These are phyloP conservation scores for Pelargonium myrrhifolium DNA, from an alignment of 441 rosid species.

Conservation along the genomic window DNA sequence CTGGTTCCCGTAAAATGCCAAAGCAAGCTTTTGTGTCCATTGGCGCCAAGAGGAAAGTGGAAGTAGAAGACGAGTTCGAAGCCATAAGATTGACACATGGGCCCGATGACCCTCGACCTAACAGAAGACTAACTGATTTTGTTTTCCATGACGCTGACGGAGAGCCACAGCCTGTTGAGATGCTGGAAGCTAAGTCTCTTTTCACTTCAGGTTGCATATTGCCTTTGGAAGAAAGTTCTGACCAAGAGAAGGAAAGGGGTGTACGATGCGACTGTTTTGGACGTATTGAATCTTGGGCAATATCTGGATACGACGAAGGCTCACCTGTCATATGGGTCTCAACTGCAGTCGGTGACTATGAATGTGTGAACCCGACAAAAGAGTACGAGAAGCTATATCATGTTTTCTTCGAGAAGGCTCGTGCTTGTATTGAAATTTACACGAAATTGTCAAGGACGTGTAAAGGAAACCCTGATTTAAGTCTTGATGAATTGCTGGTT, in stretches of 20 bases:
- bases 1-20: slow-evolving; percentile 20
- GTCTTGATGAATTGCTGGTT: slow-evolving; percentile 68
- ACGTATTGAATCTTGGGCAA: slow-evolving; percentile 56
- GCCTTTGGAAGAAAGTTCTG: slow-evolving; percentile 39
- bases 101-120: slow-evolving; percentile 36
- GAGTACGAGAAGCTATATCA: slow-evolving; percentile 42
- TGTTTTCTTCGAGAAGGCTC: slow-evolving; percentile 57
- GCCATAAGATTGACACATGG: slow-evolving; percentile 29
- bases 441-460: slow-evolving; percentile 46
- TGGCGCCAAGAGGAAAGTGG: slow-evolving; percentile 13
- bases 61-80: slow-evolving; percentile 20
- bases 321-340: slow-evolving; percentile 64
- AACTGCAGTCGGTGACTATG: slow-evolving; percentile 62
- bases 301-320: slow-evolving; percentile 83
- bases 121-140: slow-evolving; percentile 60
- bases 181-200: slow-evolving; percentile 55
- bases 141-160: slow-evolving; percentile 44
- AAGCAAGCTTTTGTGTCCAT: slow-evolving; percentile 24
- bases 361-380: slow-evolving; percentile 51
- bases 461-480: slow-evolving; percentile 52
- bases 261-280: slow-evolving; percentile 59
- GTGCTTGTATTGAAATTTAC: slow-evolving; percentile 57
- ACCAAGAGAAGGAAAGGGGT: slow-evolving; percentile 36
- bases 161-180: slow-evolving; percentile 45
- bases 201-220: slow-evolving; percentile 54